phyloP scores from a whole-genome alignment of 768 basidiomycete species.

The Lepiota brunneoincarnata region DNA sequence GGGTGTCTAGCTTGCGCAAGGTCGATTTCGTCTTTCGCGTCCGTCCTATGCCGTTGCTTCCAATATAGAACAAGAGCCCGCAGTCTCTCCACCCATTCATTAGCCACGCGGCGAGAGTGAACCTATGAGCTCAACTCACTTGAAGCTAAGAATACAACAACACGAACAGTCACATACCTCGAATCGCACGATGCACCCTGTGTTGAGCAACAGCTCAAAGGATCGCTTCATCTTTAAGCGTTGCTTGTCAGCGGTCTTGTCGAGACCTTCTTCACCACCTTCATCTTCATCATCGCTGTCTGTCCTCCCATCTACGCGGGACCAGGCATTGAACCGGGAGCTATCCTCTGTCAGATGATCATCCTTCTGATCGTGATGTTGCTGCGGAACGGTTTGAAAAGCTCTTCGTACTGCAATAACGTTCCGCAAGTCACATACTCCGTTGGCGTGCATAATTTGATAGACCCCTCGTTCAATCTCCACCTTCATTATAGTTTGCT shows the following conservation, averaged over 20 bases:
- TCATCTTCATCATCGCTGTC: conserved; percentile 59
- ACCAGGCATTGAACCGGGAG: conserved; percentile 28
- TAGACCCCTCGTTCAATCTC: conserved; percentile 62
- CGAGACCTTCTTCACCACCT: conserved; percentile 59
- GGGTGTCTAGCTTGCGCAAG: conserved; percentile 59
- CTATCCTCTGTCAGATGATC: conserved; percentile 27
- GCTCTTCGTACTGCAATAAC: conserved; percentile 66
- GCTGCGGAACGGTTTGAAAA: conserved; percentile 41
- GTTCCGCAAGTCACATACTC: conserved; percentile 70
- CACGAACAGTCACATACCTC: conserved; percentile 52
- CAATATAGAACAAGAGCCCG: conserved; percentile 74
- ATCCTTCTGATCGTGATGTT: conserved; percentile 32
- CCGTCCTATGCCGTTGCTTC: conserved; percentile 70
- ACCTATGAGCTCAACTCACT: conserved; percentile 39
- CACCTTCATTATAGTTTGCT: conserved; percentile 38
- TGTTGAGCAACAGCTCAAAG: conserved; percentile 74
- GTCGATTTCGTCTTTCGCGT: conserved; percentile 81
- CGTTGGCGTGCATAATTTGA: conserved; percentile 64
- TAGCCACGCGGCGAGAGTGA: conserved; percentile 58
- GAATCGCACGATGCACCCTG: conserved; percentile 68
- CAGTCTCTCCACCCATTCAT: conserved; percentile 86
- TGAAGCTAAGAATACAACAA: not conserved
- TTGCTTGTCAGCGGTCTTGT: conserved; percentile 37
- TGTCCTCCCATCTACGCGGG: conserved; percentile 35
- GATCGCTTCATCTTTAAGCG: conserved; percentile 57